These are phyloP conservation scores for Diplodia sapinea DNA, from an alignment of 2,329 filamentous ascomycete genomes.

Conservation along the genomic window DNA sequence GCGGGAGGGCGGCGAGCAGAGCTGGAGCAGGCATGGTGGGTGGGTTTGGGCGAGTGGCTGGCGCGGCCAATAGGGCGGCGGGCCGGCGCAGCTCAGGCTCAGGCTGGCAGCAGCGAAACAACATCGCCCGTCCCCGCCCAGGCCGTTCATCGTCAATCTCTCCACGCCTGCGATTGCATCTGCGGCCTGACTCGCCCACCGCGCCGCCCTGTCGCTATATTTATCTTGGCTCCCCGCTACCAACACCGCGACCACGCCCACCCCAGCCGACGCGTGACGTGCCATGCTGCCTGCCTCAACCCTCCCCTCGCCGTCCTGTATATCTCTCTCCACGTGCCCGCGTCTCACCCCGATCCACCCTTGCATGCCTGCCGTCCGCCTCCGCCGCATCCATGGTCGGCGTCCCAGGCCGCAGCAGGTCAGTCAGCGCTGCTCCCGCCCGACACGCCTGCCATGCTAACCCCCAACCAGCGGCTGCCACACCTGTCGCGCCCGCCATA, in stretches of 20 bases:
- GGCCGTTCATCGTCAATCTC: constrained; percentile 5
- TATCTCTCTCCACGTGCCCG: constrained; percentile 7
- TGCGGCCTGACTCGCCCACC: constrained; percentile 10
- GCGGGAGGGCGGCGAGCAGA: too few species aligned
- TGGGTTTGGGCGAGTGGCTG: too few species aligned
- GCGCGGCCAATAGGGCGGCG: neutral
- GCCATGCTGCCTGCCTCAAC: constrained; percentile 10
- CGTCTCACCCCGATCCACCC: neutral
- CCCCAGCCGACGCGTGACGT: neutral
- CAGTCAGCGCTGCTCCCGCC: constrained; percentile 2
- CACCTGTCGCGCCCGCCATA: constrained; percentile 29
- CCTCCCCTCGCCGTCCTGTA: neutral
- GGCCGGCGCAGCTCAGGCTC: neutral
- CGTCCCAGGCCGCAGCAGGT: constrained; percentile 30
- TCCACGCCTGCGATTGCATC: neutral
- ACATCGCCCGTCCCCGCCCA: constrained; percentile 1
- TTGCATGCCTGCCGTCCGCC: constrained; percentile 14
- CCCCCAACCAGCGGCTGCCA: constrained; percentile 28
- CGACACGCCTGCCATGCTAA: constrained; percentile 5
- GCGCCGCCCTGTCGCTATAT: constrained; percentile 8
- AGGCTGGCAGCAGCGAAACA: neutral
- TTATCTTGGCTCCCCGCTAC: constrained; percentile 22
- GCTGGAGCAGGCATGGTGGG: neutral
- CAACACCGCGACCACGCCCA: neutral
- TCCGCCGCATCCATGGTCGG: constrained; percentile 24